These are phyloP conservation scores for Nicotiana obtusifolia DNA, from an alignment of 257 asterid species.

Conservation along the genomic window DNA sequence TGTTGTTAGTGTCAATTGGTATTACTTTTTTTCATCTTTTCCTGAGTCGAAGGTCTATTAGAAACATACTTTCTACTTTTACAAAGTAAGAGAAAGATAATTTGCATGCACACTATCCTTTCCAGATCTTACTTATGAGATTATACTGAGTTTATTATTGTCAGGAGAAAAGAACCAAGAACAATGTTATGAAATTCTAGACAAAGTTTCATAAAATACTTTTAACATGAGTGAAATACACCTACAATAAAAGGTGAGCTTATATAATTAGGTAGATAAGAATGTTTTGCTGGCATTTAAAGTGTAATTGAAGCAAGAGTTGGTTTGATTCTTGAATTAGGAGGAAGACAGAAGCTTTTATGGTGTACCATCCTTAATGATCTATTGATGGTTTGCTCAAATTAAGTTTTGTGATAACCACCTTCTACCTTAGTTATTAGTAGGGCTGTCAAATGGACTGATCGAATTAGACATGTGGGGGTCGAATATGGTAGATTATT, in stretches of 20 bases:
- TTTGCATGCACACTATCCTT: too few relatives aligned
- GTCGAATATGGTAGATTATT: too few relatives aligned
- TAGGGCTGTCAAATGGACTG: too few relatives aligned
- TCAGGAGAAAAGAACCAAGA: neutral
- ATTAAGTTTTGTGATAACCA: neutral
- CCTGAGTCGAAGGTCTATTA: too few relatives aligned
- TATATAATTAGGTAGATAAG: slow-evolving; percentile 29
- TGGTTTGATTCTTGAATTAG: neutral
- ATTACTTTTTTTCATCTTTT: too few relatives aligned
- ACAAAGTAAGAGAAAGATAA: too few relatives aligned
- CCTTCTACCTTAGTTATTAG: neutral
- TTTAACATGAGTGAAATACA: neutral
- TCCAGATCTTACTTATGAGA: too few relatives aligned
- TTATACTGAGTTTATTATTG: too few relatives aligned
- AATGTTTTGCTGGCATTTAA: slow-evolving; percentile 36
- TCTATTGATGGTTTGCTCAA: neutral
- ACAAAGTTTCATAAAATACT: neutral
- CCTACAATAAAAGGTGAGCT: neutral
- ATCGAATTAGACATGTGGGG: too few relatives aligned
- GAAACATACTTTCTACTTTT: too few relatives aligned
- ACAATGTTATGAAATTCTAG: neutral
- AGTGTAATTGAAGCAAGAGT: slow-evolving; percentile 22
- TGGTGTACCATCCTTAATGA: slow-evolving; percentile 6
- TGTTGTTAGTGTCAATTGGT: too few relatives aligned
- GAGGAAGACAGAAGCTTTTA: neutral